A percentile compares a stretch with the other conserved stretches of the same genome.
Conservation (phyloP, 148 eudicot genomes). For the Cornus kousa region DNA sequence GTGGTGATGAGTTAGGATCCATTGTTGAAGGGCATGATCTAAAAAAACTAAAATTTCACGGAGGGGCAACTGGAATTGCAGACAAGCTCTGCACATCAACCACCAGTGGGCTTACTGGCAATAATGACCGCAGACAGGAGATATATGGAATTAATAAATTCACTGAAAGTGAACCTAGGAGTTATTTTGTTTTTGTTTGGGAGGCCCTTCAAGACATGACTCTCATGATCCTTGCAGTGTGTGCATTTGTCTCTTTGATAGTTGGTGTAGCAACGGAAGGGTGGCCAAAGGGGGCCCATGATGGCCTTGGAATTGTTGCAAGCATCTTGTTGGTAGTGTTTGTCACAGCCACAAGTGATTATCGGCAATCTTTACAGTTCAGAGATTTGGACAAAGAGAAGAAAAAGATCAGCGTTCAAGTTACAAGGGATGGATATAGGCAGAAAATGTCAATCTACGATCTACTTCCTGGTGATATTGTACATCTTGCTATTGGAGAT, state of each 20-base stretch:
- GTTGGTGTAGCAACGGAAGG: constrained; percentile 93
- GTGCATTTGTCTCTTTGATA: constrained; percentile 85
- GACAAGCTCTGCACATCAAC: constrained; percentile 65
- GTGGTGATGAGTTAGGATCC: constrained; percentile 79
- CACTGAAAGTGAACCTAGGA: constrained; percentile 57
- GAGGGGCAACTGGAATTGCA: constrained; percentile 66
- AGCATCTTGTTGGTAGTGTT: constrained; percentile 87
- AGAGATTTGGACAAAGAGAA: constrained; percentile 91
- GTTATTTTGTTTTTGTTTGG: constrained; percentile 90
- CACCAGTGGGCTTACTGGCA: constrained; percentile 48
- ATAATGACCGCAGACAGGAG: constrained; percentile 44
- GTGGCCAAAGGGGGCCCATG: constrained; percentile 93
- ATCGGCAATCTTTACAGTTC: constrained; percentile 88
- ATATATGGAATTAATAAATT: constrained; percentile 80
- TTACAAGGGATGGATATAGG: constrained; percentile 77
- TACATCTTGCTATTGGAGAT: constrained; percentile 91
- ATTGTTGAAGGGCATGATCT: constrained; percentile 81
- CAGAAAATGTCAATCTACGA: constrained; percentile 87
- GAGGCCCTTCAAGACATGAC: constrained; percentile 99
- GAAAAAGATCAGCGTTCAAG: constrained; percentile 85
- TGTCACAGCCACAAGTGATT: constrained; percentile 94
- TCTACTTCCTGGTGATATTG: constrained; percentile 90
- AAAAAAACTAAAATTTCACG: constrained; percentile 71
- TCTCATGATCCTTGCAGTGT: constrained; percentile 88
- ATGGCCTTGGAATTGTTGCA: constrained; percentile 92